Evolutionary conservation across 345 rosid species (phyloP), one percentile per base, ranked within the genome.

Genomic region (Tarenaya hassleriana): DNA sequence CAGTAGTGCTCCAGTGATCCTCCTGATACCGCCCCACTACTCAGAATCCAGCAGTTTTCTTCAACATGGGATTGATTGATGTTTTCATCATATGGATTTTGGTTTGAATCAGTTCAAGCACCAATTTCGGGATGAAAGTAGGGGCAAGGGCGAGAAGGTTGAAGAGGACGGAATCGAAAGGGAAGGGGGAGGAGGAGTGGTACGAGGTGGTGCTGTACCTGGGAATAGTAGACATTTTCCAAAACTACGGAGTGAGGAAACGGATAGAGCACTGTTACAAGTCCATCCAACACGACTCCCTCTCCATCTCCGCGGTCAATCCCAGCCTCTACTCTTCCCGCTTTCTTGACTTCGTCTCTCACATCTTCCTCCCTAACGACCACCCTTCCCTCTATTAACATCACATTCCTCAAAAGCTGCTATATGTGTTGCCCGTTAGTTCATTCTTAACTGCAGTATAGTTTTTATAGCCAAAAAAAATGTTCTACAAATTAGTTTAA

Each of bases 211-310:
- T 60, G 43, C 47, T 84, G 48, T 75, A 71, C 37, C 73, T 75
- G 3, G 70, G 66, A 48, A 61, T 78, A 29, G 64, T 71, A 6
- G 94, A 81, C 48, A 62, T 73, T 35, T 71, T 58, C 47, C 76
- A 71, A 54, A 64, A 70, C 48, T 78, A 78, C 64, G 52, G 43
- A 37, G 61, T 84, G 55, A 37, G 24, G 6, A 81, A 84, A 72
- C 69, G 76, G 8, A 5, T 81, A 37, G 78, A 76, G 67, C 88
- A 73, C 46, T 60, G 68, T 48, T 72, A 66, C 77, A 81, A 81
- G 61, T 69, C 82, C 29, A 42, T 75, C 32, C 81, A 75, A 41
- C 71, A 62, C 16, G 73, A 64, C 47, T 59, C 82, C 3, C 72
- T 65, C 65, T 67, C 70, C 19, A 79, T 84, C 29, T 71, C 85